A percentile compares a stretch with the other conserved stretches of the same genome.
These are phyloP conservation scores for Dianthus caryophyllus DNA, from an alignment of 148 eudicot genomes.

Conservation along the genomic window DNA sequence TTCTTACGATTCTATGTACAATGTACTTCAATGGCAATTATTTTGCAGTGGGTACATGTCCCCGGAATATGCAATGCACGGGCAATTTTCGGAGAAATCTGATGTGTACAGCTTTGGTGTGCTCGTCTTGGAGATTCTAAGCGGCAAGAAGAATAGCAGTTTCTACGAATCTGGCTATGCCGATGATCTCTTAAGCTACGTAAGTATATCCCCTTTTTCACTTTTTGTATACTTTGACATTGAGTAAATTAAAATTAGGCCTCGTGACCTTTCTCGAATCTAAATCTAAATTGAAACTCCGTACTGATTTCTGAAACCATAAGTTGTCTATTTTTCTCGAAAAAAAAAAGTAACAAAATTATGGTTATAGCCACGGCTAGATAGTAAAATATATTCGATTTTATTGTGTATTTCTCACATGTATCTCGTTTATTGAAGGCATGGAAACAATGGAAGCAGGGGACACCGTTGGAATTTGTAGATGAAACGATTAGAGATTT, in stretches of 20 bases:
- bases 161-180: conserved; percentile 27
- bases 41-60: conserved; percentile 36
- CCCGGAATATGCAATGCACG: conserved; percentile 37
- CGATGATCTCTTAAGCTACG: conserved; percentile 38
- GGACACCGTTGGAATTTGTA: conserved; percentile 23
- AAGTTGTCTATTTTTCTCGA: too few relatives aligned
- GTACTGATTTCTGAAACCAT: too few relatives aligned
- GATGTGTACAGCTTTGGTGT: conserved; percentile 39
- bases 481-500: conserved; percentile 29
- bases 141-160: conserved; percentile 25
- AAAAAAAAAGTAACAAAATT: too few relatives aligned
- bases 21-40: too few relatives aligned
- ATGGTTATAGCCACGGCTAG: too few relatives aligned
- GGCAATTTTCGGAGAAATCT: conserved; percentile 30
- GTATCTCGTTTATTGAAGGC: conserved; percentile 16
- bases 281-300: too few relatives aligned
- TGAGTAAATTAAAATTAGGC: too few relatives aligned
- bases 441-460: conserved; percentile 33
- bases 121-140: conserved; percentile 29
- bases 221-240: too few relatives aligned
- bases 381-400: not conserved
- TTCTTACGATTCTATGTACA: not conserved
- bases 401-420: not conserved
- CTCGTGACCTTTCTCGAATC: too few relatives aligned
- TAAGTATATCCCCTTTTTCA: conserved; percentile 11